phyloP scores from a whole-genome alignment of 1,284 basidiomycete species.

The Fomitopsis betulina region DNA sequence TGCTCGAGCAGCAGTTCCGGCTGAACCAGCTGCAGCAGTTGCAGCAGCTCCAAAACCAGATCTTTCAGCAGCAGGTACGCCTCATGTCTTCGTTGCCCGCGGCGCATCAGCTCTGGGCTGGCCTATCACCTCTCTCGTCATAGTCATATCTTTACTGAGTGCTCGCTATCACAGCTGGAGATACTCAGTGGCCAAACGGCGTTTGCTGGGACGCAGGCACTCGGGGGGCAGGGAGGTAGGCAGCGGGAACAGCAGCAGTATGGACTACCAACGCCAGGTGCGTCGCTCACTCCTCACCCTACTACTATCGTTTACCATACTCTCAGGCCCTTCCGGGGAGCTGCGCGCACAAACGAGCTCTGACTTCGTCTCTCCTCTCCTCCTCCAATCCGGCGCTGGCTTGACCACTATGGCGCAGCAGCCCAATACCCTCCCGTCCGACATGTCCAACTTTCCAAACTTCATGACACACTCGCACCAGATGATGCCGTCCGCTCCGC shows the following conservation, averaged over 20 bases:
- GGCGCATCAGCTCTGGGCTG: background rate
- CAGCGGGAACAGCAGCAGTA: slow-evolving; percentile 39
- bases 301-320: background rate
- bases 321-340: slow-evolving; percentile 57
- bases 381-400: slow-evolving; percentile 33
- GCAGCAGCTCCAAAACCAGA: slow-evolving; percentile 75
- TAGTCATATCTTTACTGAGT: background rate
- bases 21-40: slow-evolving; percentile 71
- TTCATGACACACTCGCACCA: slow-evolving; percentile 22
- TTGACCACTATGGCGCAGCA: slow-evolving; percentile 7
- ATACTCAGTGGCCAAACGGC: slow-evolving; percentile 56
- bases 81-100: background rate
- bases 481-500: slow-evolving; percentile 28
- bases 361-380: slow-evolving; percentile 62
- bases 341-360: slow-evolving; percentile 55
- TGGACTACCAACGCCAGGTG: slow-evolving; percentile 72
- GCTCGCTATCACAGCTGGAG: slow-evolving; percentile 35
- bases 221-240: slow-evolving; percentile 32
- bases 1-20: slow-evolving; percentile 64
- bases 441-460: slow-evolving; percentile 12
- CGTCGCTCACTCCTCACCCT: slow-evolving; percentile 17
- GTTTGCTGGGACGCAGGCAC: slow-evolving; percentile 27
- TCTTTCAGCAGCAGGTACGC: slow-evolving; percentile 77
- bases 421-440: slow-evolving; percentile 30
- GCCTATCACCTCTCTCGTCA: slow-evolving; percentile 2